Evolutionary conservation across 768 basidiomycete species (phyloP), one percentile per base, ranked within the genome.

Genomic region (Trametopsis cervina): DNA sequence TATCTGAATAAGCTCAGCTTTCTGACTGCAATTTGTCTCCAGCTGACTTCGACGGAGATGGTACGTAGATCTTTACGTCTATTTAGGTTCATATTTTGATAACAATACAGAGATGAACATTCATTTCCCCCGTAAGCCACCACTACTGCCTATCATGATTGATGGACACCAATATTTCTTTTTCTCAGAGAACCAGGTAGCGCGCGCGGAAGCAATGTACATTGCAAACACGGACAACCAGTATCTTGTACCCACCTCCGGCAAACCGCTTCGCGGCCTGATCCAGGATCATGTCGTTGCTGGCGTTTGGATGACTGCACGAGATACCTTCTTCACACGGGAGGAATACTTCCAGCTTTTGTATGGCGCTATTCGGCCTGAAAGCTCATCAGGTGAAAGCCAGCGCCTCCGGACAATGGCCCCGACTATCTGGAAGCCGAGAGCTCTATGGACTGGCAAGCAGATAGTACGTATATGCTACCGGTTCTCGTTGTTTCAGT

Each of bases 251-350:
- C 94, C 96, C 15, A 99, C 96, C 1, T 98, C 96, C 5, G 96
- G 96, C 53, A 94, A 94, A 60, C 96, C 96, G 22, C 76, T 99
- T 25, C 89, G 96, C 63, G 96, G 96, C 62, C 74, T 99, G 22
- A 99, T 99, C 55, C 96, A 99, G 64, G 96, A 99, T 68, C 96
- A 98, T 57, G 91, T 99, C 48, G 95, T 98, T 39, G 92, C 96
- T 12, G 95, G 92, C 49, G 86, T 97, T n/a, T 97, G 94, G 91
- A 93, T 99, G 90, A 97, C 96, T 46, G 84, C 82, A 60, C 93
- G 92, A 62, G 87, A 94, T 55, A 76, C 91, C 0, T 97, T 97
- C 71, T 95, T 98, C 68, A 83, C 86, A 3, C 80, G 96, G 42
- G 92, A 96, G 59, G 89, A 98, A 60, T 99, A 98, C 62, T 88